These are phyloP conservation scores for Chrysophaeum taylorii DNA, from an alignment of 352 stramenopile genomes.

Conservation along the genomic window DNA sequence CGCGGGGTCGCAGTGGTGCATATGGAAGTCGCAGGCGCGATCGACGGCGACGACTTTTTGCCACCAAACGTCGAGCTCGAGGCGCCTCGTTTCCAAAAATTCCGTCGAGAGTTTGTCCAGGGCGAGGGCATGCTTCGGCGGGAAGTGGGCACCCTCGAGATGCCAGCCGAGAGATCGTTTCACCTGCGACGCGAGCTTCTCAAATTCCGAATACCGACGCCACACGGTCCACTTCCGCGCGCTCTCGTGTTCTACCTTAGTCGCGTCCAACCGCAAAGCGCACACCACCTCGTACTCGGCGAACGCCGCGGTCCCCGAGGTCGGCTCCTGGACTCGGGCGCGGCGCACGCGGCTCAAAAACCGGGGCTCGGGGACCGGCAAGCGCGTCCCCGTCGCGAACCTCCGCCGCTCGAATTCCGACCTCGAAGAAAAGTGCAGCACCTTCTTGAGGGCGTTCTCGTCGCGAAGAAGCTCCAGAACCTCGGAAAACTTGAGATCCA, in stretches of 20 bases:
- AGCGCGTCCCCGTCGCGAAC: not conserved
- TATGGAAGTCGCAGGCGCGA: not conserved
- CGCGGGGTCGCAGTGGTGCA: not conserved
- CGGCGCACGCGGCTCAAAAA: not conserved
- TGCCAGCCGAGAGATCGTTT: not conserved
- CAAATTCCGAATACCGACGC: not conserved
- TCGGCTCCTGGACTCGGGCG: not conserved
- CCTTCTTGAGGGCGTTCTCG: not conserved
- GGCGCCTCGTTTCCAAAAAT: not conserved
- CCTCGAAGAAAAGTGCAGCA: not conserved
- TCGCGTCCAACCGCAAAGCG: not conserved
- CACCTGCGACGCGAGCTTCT: not conserved
- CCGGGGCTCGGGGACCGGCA: not conserved
- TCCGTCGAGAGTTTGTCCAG: not conserved
- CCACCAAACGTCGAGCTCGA: not conserved
- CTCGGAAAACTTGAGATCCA: not conserved
- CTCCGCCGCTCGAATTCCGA: not conserved
- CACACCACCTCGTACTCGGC: conserved; percentile 1
- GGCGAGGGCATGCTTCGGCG: not conserved
- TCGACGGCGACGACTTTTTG: not conserved
- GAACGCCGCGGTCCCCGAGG: not conserved
- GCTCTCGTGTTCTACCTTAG: not conserved
- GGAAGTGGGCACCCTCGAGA: not conserved
- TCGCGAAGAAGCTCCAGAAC: not conserved
- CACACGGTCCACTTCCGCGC: not conserved